These are phyloP conservation scores for Lipomyces yamadae DNA, from an alignment of 805 yeast species.

Conservation along the genomic window DNA sequence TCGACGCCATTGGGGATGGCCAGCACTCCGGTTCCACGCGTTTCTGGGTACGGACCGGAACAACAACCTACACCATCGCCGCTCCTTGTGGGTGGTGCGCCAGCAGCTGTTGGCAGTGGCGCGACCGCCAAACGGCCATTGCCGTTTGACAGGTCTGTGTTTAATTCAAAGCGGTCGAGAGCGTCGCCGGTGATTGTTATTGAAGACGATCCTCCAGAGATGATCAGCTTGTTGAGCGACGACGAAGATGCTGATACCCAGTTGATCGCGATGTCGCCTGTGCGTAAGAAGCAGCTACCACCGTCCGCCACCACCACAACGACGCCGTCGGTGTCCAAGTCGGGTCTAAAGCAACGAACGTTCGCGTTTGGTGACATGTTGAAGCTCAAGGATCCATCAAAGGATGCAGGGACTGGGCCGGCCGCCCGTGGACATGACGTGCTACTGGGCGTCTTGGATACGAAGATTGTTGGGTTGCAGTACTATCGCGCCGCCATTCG, in stretches of 20 bases:
- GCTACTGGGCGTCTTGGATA: background rate
- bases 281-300: background rate
- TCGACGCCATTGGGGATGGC: constrained; percentile 1
- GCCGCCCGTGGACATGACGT: background rate
- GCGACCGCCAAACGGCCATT: background rate
- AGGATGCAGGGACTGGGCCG: background rate
- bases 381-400: background rate
- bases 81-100: background rate
- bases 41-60: background rate
- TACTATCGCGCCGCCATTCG: background rate
- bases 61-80: background rate
- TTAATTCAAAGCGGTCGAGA: background rate
- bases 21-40: background rate
- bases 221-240: constrained; percentile 31
- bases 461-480: constrained; percentile 3
- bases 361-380: background rate
- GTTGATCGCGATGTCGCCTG: constrained; percentile 8
- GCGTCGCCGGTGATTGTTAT: constrained; percentile 15
- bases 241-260: constrained; percentile 24
- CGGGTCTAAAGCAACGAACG: background rate
- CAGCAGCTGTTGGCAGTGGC: background rate
- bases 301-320: too few relatives aligned
- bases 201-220: constrained; percentile 27
- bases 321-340: background rate
- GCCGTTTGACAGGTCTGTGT: background rate